A percentile compares a stretch with the other conserved stretches of the same genome.
These are phyloP conservation scores for Ceratobasidium sp. DNA, from an alignment of 1,284 basidiomycete species.

Conservation along the genomic window DNA sequence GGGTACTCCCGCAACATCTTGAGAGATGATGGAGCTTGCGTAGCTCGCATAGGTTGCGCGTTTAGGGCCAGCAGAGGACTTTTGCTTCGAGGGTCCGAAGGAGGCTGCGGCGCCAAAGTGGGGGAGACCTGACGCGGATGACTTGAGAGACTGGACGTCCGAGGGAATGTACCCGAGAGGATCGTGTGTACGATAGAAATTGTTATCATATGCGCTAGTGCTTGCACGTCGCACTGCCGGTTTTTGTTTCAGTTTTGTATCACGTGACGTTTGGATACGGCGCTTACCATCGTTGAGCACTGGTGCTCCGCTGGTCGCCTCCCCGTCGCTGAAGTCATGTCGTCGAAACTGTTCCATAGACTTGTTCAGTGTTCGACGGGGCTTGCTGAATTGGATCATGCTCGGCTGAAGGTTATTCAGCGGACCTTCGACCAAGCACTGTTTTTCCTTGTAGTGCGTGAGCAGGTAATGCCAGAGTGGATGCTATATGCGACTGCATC, in stretches of 20 bases:
- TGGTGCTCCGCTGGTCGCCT: conserved; percentile 62
- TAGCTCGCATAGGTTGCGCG: conserved; percentile 86
- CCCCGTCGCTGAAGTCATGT: conserved; percentile 87
- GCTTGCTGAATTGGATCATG: conserved; percentile 99
- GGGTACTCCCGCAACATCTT: conserved; percentile 76
- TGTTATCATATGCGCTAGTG: conserved; percentile 91
- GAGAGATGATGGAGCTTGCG: conserved; percentile 91
- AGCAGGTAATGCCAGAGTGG: conserved; percentile 98
- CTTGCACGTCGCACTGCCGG: conserved; percentile 73
- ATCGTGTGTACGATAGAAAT: conserved; percentile 96
- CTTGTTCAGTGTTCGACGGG: conserved; percentile 85
- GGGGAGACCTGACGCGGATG: conserved; percentile 92
- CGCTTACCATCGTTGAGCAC: conserved; percentile 52
- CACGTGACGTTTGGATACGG: conserved; percentile 47
- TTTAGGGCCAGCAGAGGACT: conserved; percentile 72
- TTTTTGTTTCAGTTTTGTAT: conserved; percentile 40
- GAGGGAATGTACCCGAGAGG: conserved; percentile 94
- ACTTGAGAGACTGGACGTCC: conserved; percentile 93
- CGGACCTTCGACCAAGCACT: conserved; percentile 94
- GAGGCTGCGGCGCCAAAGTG: conserved; percentile 77
- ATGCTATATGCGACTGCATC: conserved; percentile 71
- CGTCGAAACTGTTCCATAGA: conserved; percentile 92
- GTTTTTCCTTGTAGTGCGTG: conserved; percentile 98
- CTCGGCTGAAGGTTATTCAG: conserved; percentile 96
- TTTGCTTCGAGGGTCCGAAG: conserved; percentile 73